These are phyloP conservation scores for Rubia yunnanensis DNA, from an alignment of 257 asterid species.

Conservation along the genomic window DNA sequence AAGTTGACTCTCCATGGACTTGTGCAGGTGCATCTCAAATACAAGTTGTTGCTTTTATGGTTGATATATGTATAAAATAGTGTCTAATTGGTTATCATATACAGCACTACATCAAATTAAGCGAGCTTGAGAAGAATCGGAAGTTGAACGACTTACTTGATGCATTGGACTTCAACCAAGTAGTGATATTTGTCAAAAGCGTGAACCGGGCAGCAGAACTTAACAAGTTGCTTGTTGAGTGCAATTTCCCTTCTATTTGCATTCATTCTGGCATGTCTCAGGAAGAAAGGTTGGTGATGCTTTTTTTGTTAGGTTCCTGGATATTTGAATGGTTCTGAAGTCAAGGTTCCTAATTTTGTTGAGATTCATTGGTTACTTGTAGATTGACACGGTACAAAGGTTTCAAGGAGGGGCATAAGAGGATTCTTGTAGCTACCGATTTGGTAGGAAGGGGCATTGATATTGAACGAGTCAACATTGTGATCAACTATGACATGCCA, in stretches of 20 bases:
- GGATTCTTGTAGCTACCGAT: slow-evolving; percentile 90
- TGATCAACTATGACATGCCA: slow-evolving; percentile 91
- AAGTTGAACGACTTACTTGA: slow-evolving; percentile 86
- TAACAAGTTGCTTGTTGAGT: slow-evolving; percentile 82
- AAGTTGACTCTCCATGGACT: slow-evolving; percentile 96
- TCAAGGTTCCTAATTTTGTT: not conserved
- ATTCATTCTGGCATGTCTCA: slow-evolving; percentile 97
- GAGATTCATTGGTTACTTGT: not conserved
- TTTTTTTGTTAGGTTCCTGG: not conserved
- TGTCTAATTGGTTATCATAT: slow-evolving; percentile 6
- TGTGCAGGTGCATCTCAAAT: slow-evolving; percentile 48
- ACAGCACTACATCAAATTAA: slow-evolving; percentile 95
- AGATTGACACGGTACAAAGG: slow-evolving; percentile 84
- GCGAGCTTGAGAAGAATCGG: slow-evolving; percentile 79
- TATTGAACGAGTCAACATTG: slow-evolving; percentile 88
- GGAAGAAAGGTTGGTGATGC: slow-evolving; percentile 61
- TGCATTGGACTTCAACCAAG: slow-evolving; percentile 91
- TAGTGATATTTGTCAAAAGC: slow-evolving; percentile 85
- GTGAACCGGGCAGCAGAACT: slow-evolving; percentile 86
- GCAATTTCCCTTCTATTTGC: slow-evolving; percentile 86
- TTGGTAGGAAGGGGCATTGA: slow-evolving; percentile 93
- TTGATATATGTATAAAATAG: not conserved
- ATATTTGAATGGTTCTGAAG: not conserved
- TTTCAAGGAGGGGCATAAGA: slow-evolving; percentile 89
- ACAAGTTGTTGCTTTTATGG: not conserved